phyloP scores from a whole-genome alignment of 495 filamentous ascomycete genomes.

The Hypoxylon trugodes region DNA sequence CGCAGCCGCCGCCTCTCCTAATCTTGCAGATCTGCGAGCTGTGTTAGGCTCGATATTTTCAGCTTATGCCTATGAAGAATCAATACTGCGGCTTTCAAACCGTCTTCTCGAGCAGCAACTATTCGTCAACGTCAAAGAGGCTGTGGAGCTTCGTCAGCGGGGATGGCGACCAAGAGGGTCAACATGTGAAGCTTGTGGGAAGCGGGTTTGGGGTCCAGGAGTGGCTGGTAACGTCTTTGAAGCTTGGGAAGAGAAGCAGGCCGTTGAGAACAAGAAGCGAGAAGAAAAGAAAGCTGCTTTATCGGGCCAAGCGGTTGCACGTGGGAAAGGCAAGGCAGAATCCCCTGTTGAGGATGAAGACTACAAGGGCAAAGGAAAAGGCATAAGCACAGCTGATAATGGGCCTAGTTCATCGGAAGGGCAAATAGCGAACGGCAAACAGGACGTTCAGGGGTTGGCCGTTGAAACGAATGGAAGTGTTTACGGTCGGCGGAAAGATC shows the following conservation, averaged over 20 bases:
- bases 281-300: constrained; percentile 44
- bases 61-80: constrained; percentile 92
- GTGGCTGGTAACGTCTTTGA: constrained; percentile 80
- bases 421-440: constrained; percentile 9
- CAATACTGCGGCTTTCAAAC: constrained; percentile 84
- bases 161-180: constrained; percentile 90
- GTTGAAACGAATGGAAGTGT: constrained; percentile 24
- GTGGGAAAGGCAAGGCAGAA: constrained; percentile 45
- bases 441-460: constrained; percentile 4
- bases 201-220: constrained; percentile 88
- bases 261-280: constrained; percentile 51
- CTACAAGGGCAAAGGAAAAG: constrained; percentile 47
- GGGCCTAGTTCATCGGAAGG: constrained; percentile 8
- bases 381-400: constrained; percentile 42
- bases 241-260: constrained; percentile 76
- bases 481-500: constrained; percentile 27
- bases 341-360: constrained; percentile 30
- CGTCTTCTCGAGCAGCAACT: constrained; percentile 87
- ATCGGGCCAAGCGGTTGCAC: constrained; percentile 26
- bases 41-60: constrained; percentile 91
- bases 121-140: constrained; percentile 82
- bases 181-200: constrained; percentile 85
- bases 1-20: constrained; percentile 81
- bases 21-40: constrained; percentile 82
- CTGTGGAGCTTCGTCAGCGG: constrained; percentile 76